A percentile compares a stretch with the other conserved stretches of the same genome.
These are phyloP conservation scores for Neurospora sp. DNA, from an alignment of 2,329 filamentous ascomycete genomes.

Conservation along the genomic window DNA sequence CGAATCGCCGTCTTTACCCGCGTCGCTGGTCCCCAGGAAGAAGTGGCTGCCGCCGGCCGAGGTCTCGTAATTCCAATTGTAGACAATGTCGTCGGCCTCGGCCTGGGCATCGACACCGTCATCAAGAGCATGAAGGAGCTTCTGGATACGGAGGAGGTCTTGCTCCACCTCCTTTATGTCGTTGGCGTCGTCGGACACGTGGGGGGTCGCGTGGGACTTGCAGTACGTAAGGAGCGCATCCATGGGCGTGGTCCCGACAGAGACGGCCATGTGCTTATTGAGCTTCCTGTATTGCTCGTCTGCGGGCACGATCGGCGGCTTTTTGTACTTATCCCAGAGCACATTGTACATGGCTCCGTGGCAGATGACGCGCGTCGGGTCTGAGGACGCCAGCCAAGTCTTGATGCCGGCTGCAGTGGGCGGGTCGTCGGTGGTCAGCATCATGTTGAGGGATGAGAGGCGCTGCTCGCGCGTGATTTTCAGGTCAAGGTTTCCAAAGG, in stretches of 20 bases:
- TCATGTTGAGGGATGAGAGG: constrained; percentile 16
- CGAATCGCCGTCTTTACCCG: neutral
- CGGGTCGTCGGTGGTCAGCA: constrained; percentile 3
- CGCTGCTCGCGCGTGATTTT: neutral
- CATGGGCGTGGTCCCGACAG: constrained; percentile 29
- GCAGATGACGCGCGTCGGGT: constrained; percentile 17
- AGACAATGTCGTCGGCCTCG: constrained; percentile 21
- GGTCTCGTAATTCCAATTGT: constrained; percentile 22
- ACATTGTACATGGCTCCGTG: constrained; percentile 31
- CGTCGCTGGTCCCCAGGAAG: constrained; percentile 12
- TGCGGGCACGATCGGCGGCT: constrained; percentile 23
- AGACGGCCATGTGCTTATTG: constrained; percentile 15
- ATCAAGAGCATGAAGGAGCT: constrained; percentile 20
- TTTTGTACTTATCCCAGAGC: constrained; percentile 20
- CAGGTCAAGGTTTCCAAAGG: constrained; percentile 3
- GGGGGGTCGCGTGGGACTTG: constrained; percentile 11
- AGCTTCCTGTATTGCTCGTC: constrained; percentile 18
- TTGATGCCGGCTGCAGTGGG: neutral
- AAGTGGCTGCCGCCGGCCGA: constrained; percentile 19
- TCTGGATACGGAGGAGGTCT: constrained; percentile 19
- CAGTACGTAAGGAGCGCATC: constrained; percentile 28
- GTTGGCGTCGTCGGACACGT: too few species aligned
- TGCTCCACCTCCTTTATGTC: constrained; percentile 13
- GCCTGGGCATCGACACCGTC: constrained; percentile 24
- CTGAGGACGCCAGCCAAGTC: constrained; percentile 11